Base-by-base conservation (phyloP, 2,329 filamentous ascomycete species). In the Phialophora expanda region DNA sequence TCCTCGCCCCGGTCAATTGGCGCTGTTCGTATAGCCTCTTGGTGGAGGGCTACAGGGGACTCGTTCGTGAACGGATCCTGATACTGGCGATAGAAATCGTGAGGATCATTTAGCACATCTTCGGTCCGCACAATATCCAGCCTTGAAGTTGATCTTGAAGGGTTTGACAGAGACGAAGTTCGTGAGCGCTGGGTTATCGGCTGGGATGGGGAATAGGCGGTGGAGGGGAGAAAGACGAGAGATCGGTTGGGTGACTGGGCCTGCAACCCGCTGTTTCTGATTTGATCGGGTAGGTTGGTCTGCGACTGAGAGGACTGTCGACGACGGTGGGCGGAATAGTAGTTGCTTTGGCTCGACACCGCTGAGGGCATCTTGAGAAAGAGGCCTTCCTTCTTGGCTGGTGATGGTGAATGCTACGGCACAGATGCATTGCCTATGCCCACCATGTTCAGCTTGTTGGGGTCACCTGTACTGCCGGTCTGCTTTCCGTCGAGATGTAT, bases 71-170 rank as follows among this genome's bases (percentile, higher is more conserved):
- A 76, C 41, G 75, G 74, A 61, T 78, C 74, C 61, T 75, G 76
- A 73, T 81, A 81, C 53, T 78, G 77, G 70, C 81, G 79, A 72
- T 84, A 85, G 74, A 82, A 85, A 22, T 84, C 82, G 75, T 82
- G 81, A 44, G 82, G 83, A 71, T 83, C 80, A 53, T 78, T 76
- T 28, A 77, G 79, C 56, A 67, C 64, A 58, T 70, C 72, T 65
- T 74, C 74, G 58, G 66, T 72, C 62, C 22, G 56, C 46, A 48
- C 53, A 30, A 30, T 12, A 38, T 66, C 67, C 24, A 62, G 46
- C 28, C 48, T 65, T 11, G 58, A 38, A 30, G 62, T 58, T 9
- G 62, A 64, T 17, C 54, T 54, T 30, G 65, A 61, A 28, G 56
- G 22, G 14, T 48, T 58, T 17, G 62, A 61, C 61, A 65, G 57